phyloP scores from a whole-genome alignment of 2,329 filamentous ascomycete genomes.

The Cercospora citrullina region DNA sequence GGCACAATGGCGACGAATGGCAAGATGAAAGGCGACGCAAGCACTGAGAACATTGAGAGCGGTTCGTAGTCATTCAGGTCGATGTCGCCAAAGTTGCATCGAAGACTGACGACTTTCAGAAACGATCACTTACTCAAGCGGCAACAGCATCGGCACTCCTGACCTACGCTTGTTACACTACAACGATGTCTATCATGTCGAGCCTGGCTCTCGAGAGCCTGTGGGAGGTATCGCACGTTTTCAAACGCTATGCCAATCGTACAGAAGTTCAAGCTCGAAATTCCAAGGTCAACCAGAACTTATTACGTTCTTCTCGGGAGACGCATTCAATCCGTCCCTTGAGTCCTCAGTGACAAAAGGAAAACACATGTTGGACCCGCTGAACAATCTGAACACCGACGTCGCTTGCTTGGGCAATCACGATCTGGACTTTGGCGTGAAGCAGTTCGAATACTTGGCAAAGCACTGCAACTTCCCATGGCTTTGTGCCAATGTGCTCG shows the following conservation, averaged over 20 bases:
- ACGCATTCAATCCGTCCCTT: constrained; percentile 88
- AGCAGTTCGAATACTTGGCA: constrained; percentile 72
- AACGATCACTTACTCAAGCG: constrained; percentile 28
- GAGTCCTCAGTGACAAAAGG: constrained; percentile 89
- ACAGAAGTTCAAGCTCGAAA: constrained; percentile 52
- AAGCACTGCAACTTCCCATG: constrained; percentile 81
- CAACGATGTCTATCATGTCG: constrained; percentile 93
- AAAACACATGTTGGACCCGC: constrained; percentile 81
- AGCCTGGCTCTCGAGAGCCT: constrained; percentile 73
- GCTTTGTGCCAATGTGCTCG: constrained; percentile 84
- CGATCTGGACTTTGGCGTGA: constrained; percentile 87
- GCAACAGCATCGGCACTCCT: constrained; percentile 29
- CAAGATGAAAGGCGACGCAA: background rate
- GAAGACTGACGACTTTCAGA: constrained; percentile 21
- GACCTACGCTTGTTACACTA: constrained; percentile 83
- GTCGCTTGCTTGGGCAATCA: constrained; percentile 89
- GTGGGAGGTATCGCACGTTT: constrained; percentile 81
- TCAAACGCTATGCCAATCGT: constrained; percentile 74
- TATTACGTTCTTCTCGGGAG: constrained; percentile 83
- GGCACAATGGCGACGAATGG: background rate
- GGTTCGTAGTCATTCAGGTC: background rate
- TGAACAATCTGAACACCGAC: constrained; percentile 76
- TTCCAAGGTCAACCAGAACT: constrained; percentile 66
- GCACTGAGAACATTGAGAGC: background rate
- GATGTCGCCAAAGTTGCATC: no score